Evolutionary conservation across 306 rosid species (phyloP).

Genomic region (Lablab purpureus): DNA sequence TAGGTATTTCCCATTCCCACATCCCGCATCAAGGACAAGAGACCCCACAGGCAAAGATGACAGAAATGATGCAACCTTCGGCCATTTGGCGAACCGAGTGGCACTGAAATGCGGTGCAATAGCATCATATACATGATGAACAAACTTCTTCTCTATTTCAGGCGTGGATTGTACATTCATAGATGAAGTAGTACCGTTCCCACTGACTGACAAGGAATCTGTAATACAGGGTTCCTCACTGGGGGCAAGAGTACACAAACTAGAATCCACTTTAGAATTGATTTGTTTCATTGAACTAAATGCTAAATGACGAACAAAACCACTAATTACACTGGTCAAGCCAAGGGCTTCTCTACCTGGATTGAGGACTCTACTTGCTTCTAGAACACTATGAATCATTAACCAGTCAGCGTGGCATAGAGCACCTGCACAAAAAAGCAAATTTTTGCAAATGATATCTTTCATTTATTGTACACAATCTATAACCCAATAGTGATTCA

Average conservation of each 20-base stretch:
- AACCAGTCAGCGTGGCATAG: constrained; percentile 39
- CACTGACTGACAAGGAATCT: constrained; percentile 45
- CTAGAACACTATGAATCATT: constrained; percentile 49
- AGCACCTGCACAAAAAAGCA: constrained; percentile 46
- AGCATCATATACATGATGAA: constrained; percentile 90
- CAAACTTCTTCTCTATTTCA: constrained; percentile 92
- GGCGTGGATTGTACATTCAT: constrained; percentile 67
- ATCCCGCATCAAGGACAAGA: constrained; percentile 88
- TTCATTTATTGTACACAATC: background rate
- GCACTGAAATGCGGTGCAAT: constrained; percentile 95
- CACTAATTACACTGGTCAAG: constrained; percentile 39
- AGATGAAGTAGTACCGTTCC: constrained; percentile 46
- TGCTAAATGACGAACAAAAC: constrained; percentile 44
- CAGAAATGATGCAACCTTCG: constrained; percentile 82
- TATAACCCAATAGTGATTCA: constrained; percentile 25
- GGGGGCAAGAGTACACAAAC: constrained; percentile 41
- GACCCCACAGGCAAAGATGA: constrained; percentile 79
- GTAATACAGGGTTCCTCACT: constrained; percentile 50
- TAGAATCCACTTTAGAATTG: constrained; percentile 55
- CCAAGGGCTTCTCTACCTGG: constrained; percentile 35
- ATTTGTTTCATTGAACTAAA: constrained; percentile 63
- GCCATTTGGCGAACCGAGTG: constrained; percentile 95
- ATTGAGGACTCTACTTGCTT: constrained; percentile 42
- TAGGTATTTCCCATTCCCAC: constrained; percentile 93
- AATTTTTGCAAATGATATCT: background rate